These are phyloP conservation scores for Epicoccum sorghinum DNA, from an alignment of 2,329 filamentous ascomycete species.

Conservation along the genomic window DNA sequence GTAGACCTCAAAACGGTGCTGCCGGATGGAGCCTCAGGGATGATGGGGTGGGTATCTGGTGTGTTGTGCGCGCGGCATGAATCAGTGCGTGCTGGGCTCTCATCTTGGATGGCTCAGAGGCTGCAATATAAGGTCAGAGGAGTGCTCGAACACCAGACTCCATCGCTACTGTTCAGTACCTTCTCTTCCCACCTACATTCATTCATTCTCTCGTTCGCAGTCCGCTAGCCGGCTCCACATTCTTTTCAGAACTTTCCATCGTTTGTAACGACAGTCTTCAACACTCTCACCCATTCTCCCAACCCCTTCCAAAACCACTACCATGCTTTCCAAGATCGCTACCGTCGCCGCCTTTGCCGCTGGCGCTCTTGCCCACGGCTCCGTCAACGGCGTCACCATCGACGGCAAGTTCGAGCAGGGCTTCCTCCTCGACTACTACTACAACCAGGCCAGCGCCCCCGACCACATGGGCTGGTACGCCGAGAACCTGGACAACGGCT, in stretches of 20 bases:
- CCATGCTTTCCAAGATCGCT: constrained; percentile 39
- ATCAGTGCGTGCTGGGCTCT: constrained; percentile 16
- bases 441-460: constrained; percentile 33
- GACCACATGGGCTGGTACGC: constrained; percentile 54
- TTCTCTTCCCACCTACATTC: constrained; percentile 35
- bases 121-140: constrained; percentile 4
- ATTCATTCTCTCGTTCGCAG: constrained; percentile 29
- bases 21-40: constrained; percentile 19
- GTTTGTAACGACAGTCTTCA: constrained; percentile 26
- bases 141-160: neutral
- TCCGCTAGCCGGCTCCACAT: constrained; percentile 42
- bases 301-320: constrained; percentile 21
- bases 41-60: constrained; percentile 10
- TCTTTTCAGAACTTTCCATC: constrained; percentile 38
- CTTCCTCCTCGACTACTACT: constrained; percentile 52
- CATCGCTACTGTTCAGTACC: constrained; percentile 39
- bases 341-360: constrained; percentile 38
- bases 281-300: constrained; percentile 5
- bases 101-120: constrained; percentile 5
- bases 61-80: constrained; percentile 24
- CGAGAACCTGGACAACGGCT: constrained; percentile 47
- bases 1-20: constrained; percentile 18
- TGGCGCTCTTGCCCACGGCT: constrained; percentile 55
- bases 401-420: constrained; percentile 56
- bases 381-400: constrained; percentile 53